Conservation (phyloP, 1,284 basidiomycete species). For the Irpex sp. region DNA sequence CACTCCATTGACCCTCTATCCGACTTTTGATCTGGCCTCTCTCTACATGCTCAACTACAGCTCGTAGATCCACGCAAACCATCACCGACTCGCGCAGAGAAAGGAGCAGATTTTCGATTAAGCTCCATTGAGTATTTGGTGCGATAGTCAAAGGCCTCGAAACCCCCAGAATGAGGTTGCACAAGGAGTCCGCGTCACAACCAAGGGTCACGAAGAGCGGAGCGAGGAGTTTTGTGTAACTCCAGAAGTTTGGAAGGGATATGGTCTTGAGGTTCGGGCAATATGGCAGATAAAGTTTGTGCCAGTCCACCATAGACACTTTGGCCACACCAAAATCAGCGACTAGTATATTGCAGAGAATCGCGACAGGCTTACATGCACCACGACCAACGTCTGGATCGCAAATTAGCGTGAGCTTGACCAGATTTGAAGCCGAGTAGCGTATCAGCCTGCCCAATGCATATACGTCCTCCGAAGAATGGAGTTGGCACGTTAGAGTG, state of each 20-base stretch:
- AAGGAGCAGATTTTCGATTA: background rate
- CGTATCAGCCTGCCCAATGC: background rate
- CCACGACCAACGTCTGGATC: background rate
- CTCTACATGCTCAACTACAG: background rate
- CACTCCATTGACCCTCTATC: background rate
- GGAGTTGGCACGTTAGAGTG: background rate
- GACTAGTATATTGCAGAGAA: background rate
- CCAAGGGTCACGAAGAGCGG: background rate
- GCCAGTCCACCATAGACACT: background rate
- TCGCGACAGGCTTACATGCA: background rate
- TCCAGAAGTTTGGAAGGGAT: background rate
- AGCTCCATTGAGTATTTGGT: background rate
- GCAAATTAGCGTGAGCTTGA: background rate
- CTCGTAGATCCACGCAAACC: background rate
- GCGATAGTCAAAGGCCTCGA: background rate
- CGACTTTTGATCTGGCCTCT: background rate
- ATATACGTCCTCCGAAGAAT: background rate
- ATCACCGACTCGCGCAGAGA: background rate
- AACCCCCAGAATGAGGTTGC: background rate
- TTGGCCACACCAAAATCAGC: background rate
- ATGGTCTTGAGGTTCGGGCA: background rate
- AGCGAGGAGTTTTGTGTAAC: background rate
- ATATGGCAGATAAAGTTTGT: background rate
- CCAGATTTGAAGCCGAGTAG: background rate
- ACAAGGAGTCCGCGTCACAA: background rate